Evolutionary conservation across 495 filamentous ascomycete genomes (phyloP).

Genomic region (Sporormia fimetaria): DNA sequence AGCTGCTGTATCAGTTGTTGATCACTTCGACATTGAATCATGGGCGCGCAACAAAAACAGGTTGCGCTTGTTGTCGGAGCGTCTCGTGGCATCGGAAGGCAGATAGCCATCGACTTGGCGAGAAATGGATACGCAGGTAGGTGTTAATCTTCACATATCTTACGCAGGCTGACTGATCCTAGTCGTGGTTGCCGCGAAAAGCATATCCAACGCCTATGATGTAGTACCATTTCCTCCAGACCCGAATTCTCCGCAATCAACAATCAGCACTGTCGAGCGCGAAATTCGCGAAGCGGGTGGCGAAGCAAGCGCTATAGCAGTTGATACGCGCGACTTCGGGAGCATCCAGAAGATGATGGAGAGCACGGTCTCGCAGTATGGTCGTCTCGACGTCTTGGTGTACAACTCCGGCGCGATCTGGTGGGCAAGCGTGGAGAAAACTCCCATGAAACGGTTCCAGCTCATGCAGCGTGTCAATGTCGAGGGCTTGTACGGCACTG

Average conservation of each 20-base stretch:
- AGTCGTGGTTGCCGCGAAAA: constrained; percentile 80
- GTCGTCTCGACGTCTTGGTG: constrained; percentile 57
- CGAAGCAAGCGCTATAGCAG: constrained; percentile 51
- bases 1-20: neutral
- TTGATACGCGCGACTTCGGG: constrained; percentile 55
- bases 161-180: neutral
- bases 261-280: constrained; percentile 70
- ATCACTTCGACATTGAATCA: neutral
- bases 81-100: constrained; percentile 67
- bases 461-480: constrained; percentile 75
- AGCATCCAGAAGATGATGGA: constrained; percentile 54
- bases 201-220: constrained; percentile 50
- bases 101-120: constrained; percentile 65
- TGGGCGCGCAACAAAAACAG: constrained; percentile 19
- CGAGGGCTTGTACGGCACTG: constrained; percentile 57
- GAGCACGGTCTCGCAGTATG: constrained; percentile 48
- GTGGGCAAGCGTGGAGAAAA: constrained; percentile 66
- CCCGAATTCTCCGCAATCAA: constrained; percentile 68
- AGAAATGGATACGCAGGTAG: constrained; percentile 58
- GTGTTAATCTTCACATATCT: constrained; percentile 3
- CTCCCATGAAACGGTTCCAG: constrained; percentile 66
- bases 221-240: constrained; percentile 60
- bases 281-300: constrained; percentile 62
- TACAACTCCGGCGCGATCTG: constrained; percentile 84
- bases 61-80: constrained; percentile 65